These are phyloP conservation scores for Penicillium expansum DNA, from an alignment of 2,329 filamentous ascomycete genomes.

Conservation along the genomic window DNA sequence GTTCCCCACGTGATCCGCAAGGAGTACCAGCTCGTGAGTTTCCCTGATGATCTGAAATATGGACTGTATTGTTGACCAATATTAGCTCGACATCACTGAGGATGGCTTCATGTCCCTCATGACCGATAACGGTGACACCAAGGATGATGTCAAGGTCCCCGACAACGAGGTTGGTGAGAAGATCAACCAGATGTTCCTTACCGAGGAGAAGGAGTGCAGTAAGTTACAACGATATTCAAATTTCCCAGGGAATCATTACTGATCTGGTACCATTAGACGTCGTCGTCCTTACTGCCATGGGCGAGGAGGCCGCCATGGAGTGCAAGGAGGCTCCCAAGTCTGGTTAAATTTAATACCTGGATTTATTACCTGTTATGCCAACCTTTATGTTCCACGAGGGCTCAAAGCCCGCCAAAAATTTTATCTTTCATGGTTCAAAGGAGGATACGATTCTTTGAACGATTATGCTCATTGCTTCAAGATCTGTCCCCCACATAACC, in stretches of 20 bases:
- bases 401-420: constrained; percentile 20
- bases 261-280: constrained; percentile 60
- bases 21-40: constrained; percentile 91
- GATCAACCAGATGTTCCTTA: constrained; percentile 75
- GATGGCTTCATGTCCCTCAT: constrained; percentile 95
- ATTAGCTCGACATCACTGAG: constrained; percentile 84
- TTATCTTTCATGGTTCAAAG: constrained; percentile 30
- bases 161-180: constrained; percentile 85
- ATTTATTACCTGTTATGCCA: constrained; percentile 30
- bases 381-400: constrained; percentile 31
- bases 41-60: neutral
- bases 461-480: constrained; percentile 24
- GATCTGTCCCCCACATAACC: constrained; percentile 27
- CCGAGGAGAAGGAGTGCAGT: constrained; percentile 92
- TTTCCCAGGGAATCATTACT: neutral
- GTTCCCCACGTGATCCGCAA: constrained; percentile 88
- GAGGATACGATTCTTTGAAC: constrained; percentile 29
- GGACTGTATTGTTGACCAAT: neutral
- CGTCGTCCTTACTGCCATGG: constrained; percentile 92
- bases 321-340: constrained; percentile 76
- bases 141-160: constrained; percentile 93
- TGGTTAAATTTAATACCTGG: constrained; percentile 26
- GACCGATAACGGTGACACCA: constrained; percentile 77
- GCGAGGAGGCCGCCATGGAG: constrained; percentile 87
- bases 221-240: constrained; percentile 48